phyloP scores from a whole-genome alignment of 116 monocot species.

The Trichopus zeylanicus region DNA sequence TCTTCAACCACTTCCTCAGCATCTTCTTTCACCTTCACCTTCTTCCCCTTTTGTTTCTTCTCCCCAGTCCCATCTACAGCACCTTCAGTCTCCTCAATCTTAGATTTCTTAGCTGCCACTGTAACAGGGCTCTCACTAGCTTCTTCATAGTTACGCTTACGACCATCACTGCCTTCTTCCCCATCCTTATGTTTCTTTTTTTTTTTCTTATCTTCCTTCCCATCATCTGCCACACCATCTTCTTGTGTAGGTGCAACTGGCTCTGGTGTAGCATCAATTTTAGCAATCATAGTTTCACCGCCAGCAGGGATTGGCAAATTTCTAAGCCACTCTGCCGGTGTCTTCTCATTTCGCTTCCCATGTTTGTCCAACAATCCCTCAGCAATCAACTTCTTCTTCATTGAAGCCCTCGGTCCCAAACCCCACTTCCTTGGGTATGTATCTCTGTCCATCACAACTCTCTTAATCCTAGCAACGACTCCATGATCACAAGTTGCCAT shows the following conservation, averaged over 20 bases:
- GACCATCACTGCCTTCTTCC: constrained; percentile 23
- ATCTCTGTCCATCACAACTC: constrained; percentile 97
- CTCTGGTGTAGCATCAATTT: constrained; percentile 38
- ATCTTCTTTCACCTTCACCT: background rate
- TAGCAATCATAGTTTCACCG: constrained; percentile 54
- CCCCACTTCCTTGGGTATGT: constrained; percentile 98
- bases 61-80: too few species aligned
- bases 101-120: constrained; percentile 12
- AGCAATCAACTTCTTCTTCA: constrained; percentile 91
- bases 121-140: background rate
- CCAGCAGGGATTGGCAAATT: constrained; percentile 70
- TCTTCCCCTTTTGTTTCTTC: too few species aligned
- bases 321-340: constrained; percentile 74
- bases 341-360: constrained; percentile 94
- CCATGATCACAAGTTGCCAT: constrained; percentile 98
- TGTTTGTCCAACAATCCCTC: constrained; percentile 83
- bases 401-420: constrained; percentile 68
- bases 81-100: constrained; percentile 5
- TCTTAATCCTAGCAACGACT: constrained; percentile 72
- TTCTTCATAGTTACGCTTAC: constrained; percentile 41
- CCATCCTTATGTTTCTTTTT: constrained; percentile 41
- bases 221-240: background rate
- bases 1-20: constrained; percentile 6
- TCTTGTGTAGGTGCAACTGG: constrained; percentile 6
- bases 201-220: constrained; percentile 37